Percentiles rank a stretch among this genome's conserved stretches.
Conservation (phyloP, 805 yeast genomes). For the Cyberlindnera suaveolens region DNA sequence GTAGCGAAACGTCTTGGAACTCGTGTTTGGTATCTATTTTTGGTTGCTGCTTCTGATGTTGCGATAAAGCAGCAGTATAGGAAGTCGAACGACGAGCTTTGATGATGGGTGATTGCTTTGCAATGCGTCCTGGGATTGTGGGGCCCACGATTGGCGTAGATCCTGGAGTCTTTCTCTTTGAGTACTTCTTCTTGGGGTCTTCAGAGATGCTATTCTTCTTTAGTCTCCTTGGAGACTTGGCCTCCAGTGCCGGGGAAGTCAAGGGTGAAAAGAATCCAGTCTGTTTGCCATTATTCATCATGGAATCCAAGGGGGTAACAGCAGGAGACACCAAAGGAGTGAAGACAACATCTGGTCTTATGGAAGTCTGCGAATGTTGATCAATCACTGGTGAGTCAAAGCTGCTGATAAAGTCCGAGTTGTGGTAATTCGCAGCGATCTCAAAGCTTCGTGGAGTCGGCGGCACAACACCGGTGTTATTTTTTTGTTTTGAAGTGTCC, state of each 20-base stretch:
- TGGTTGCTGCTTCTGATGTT: constrained; percentile 3
- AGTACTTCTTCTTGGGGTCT: constrained; percentile 20
- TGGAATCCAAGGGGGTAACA: constrained; percentile 51
- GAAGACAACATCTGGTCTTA: constrained; percentile 55
- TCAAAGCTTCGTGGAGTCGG: constrained; percentile 22
- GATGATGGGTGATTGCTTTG: constrained; percentile 34
- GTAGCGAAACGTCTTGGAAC: neutral
- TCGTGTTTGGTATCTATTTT: neutral
- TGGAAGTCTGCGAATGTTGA: constrained; percentile 13
- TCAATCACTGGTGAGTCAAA: constrained; percentile 17
- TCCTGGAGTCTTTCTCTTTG: constrained; percentile 34
- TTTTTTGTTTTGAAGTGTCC: too few relatives aligned
- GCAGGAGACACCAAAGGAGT: constrained; percentile 78
- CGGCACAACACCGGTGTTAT: constrained; percentile 6
- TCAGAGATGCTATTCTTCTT: constrained; percentile 16
- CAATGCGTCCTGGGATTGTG: constrained; percentile 25
- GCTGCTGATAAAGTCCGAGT: constrained; percentile 6
- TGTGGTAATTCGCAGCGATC: constrained; percentile 4
- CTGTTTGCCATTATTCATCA: constrained; percentile 11
- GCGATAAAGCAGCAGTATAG: constrained; percentile 3
- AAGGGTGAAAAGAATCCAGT: constrained; percentile 37
- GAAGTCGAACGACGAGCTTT: constrained; percentile 24
- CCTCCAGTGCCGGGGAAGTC: constrained; percentile 65
- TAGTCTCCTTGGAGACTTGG: constrained; percentile 24
- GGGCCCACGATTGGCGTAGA: constrained; percentile 34